Percentiles rank a stretch among this genome's conserved stretches.
These are phyloP conservation scores for Neckera pumila DNA, from an alignment of 225 moss, liverwort and hornwort genomes.

Conservation along the genomic window DNA sequence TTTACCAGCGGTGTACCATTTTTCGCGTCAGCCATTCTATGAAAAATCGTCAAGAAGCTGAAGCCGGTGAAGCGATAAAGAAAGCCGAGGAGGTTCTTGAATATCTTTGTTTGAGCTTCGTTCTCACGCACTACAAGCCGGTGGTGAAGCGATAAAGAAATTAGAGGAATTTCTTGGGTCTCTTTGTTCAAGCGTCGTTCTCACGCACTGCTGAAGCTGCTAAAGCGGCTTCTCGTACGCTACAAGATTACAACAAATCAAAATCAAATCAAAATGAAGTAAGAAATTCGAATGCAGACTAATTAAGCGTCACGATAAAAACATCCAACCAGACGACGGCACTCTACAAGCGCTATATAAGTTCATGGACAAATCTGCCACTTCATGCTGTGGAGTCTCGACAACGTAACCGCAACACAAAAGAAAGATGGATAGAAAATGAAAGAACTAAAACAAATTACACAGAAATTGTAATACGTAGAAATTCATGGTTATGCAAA, in stretches of 20 bases:
- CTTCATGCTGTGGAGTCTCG: not conserved
- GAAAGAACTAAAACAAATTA: not conserved
- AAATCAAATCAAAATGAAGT: not conserved
- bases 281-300: not conserved
- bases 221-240: not conserved
- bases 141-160: not conserved
- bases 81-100: too few relatives aligned
- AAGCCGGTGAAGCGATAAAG: not conserved
- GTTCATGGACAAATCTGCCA: not conserved
- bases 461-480: not conserved
- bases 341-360: not conserved
- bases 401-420: not conserved
- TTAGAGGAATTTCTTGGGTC: too few relatives aligned
- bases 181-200: not conserved
- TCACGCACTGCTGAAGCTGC: not conserved
- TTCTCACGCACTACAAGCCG: not conserved
- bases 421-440: not conserved
- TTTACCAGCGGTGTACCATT: not conserved
- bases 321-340: not conserved
- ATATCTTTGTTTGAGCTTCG: not conserved
- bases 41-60: not conserved
- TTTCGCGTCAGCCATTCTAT: not conserved
- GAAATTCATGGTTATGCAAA: too few relatives aligned
- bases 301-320: not conserved
- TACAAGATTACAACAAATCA: not conserved